These are phyloP conservation scores for Xylaria sp. DNA, from an alignment of 2,329 filamentous ascomycete genomes.

Conservation along the genomic window DNA sequence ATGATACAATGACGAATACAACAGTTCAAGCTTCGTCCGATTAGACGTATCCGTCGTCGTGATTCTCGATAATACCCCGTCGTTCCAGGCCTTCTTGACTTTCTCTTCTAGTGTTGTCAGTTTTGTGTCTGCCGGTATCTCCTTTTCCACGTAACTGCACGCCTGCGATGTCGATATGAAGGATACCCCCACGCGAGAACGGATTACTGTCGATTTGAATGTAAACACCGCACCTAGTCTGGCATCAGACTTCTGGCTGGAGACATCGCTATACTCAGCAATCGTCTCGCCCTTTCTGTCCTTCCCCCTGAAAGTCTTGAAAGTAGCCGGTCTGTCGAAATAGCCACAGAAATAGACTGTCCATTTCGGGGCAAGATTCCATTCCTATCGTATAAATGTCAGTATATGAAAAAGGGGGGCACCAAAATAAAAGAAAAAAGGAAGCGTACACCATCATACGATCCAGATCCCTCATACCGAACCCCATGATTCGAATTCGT, in stretches of 20 bases:
- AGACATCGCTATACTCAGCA: slow-evolving; percentile 31
- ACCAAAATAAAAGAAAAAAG: not conserved
- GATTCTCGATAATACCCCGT: slow-evolving; percentile 57
- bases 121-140: slow-evolving; percentile 46
- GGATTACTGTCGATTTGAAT: slow-evolving; percentile 43
- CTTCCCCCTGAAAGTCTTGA: slow-evolving; percentile 41
- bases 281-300: slow-evolving; percentile 31
- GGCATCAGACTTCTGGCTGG: slow-evolving; percentile 34
- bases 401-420: not conserved
- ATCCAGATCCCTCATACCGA: slow-evolving; percentile 55
- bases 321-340: slow-evolving; percentile 45
- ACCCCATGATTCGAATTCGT: slow-evolving; percentile 36
- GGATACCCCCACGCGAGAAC: slow-evolving; percentile 60
- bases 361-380: slow-evolving; percentile 60
- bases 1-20: slow-evolving; percentile 66
- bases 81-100: slow-evolving; percentile 54
- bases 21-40: slow-evolving; percentile 48
- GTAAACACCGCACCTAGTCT: slow-evolving; percentile 50
- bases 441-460: slow-evolving; percentile 53
- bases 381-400: slow-evolving; percentile 38
- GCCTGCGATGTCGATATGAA: slow-evolving; percentile 60
- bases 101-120: slow-evolving; percentile 41
- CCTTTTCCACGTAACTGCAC: slow-evolving; percentile 51
- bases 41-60: slow-evolving; percentile 52
- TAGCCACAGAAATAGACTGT: slow-evolving; percentile 59